Base-by-base conservation (phyloP, 2,329 filamentous ascomycete species). In the Trichoderma koningii region DNA sequence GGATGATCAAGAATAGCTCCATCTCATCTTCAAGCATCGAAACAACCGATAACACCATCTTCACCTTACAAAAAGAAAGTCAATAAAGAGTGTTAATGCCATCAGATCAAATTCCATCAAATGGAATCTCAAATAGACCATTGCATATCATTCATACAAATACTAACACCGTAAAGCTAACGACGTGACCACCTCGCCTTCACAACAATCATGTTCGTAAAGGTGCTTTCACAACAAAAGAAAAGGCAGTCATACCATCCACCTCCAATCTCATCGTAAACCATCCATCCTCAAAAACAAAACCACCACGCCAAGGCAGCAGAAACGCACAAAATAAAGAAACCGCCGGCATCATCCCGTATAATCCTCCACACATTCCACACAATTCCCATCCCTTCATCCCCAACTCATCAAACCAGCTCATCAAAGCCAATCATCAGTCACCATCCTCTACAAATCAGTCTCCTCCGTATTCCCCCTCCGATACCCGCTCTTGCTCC, bases 381-480 rank as follows among this genome's bases (percentile, higher is more conserved):
- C 55, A 57, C n/a, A 30, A 45, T 34, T 57, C 23, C 55, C 55
- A 45, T 14, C 7, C 56, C 19, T 17, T 19, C 19, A 26, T 4
- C n/a, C 30, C 38, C 34, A 38, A 45, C 47, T 45, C 50, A 21
- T 41, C 34, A 34, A 34, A 28, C 28, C 28, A 28, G 3, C 30
- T 10, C 30, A 34, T 14, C 10, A 14, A 38, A 38, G 34, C 30
- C 28, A 30, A 12, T 45, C 17, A 56, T 30, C 53, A 21, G 14
- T 17, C 41, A 12, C 19, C 10, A n/a, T 23, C 19, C 42, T 7
- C 41, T 42, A 62, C 23, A 23, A 17, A 3, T 71, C 72, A 19
- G 44, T 68, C 41, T 77, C 76, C 19, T 75, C 75, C 3, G 69
- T 72, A 65, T 72, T 71, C 34, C 73, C 76, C 12, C 76, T 71